Evolutionary conservation across 2,329 filamentous ascomycete genomes (phyloP).

Genomic region (Aspergillus spinulosporus): DNA sequence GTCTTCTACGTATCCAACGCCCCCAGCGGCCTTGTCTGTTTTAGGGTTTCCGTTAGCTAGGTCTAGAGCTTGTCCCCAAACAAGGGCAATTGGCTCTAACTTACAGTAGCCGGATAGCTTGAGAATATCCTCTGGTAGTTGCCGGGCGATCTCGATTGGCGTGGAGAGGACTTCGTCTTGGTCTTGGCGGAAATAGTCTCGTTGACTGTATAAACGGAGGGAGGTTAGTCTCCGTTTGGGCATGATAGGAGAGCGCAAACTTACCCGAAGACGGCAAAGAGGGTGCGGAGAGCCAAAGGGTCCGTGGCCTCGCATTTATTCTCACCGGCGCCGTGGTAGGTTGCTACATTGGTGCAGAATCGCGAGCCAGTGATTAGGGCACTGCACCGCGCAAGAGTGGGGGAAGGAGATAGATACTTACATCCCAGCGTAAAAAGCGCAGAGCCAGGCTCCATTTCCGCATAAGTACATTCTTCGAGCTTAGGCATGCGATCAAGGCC

Average conservation of each 20-base stretch:
- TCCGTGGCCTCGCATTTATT: conserved; percentile 9
- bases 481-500: conserved; percentile 7
- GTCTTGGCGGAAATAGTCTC: conserved; percentile 11
- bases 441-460: conserved; percentile 12
- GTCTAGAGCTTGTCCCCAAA: no score
- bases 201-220: background rate
- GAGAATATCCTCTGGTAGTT: conserved; percentile 5
- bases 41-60: background rate
- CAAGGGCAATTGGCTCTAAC: background rate
- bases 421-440: conserved; percentile 9
- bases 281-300: conserved; percentile 3
- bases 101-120: conserved; percentile 8
- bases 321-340: conserved; percentile 8
- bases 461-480: conserved; percentile 11
- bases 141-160: conserved; percentile 1
- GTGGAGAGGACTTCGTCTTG: conserved; percentile 7
- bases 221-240: no score
- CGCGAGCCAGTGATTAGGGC: background rate
- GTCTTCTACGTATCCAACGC: conserved; percentile 12
- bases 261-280: conserved; percentile 11
- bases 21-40: conserved; percentile 8
- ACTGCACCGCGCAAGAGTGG: background rate
- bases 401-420: background rate
- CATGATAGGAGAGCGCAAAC: background rate
- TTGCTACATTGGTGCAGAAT: background rate